Evolutionary conservation across 306 rosid genomes (phyloP).

Genomic region (barrel medic (Medicago truncatula)): MtrunA17r5.0-ANR NC_053045.1:55556001-55556500

Average conservation of each 20-base stretch:
- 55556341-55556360: slow-evolving; percentile 6
- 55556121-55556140: not conserved
- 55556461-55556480: slow-evolving; percentile 62
- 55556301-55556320: too few species aligned
- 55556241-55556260: too few species aligned
- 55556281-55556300: too few species aligned
- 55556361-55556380: slow-evolving; percentile 3
- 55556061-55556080: not conserved
- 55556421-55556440: slow-evolving; percentile 9
- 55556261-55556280: too few species aligned
- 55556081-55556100: not conserved
- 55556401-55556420: slow-evolving; percentile 2
- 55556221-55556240: too few species aligned
- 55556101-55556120: not conserved
- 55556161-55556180: too few species aligned
- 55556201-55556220: too few species aligned
- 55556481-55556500: slow-evolving; percentile 59
- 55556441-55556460: slow-evolving; percentile 29
- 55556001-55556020: not conserved
- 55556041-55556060: not conserved
- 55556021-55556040: not conserved
- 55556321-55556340: not conserved
- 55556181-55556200: too few species aligned
- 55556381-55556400: slow-evolving; percentile 20
- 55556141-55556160: not conserved